Conservation (phyloP, 2,329 filamentous ascomycete genomes). For the Pseudogymnoascus sp. region DNA sequence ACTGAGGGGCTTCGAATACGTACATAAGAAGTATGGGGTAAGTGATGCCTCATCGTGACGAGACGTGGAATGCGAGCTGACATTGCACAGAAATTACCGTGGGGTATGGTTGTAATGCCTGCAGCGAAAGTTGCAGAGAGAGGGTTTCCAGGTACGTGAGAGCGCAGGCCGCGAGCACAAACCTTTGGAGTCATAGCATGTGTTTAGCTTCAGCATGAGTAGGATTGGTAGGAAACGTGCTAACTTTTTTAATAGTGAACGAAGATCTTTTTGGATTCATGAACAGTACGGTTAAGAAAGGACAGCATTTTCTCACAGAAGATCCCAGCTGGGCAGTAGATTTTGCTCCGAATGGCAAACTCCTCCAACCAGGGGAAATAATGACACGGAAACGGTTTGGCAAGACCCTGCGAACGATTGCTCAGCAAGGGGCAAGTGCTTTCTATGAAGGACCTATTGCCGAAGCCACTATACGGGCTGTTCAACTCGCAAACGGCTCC, state of each 20-base stretch:
- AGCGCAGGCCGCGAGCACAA: not conserved
- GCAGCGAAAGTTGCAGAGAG: conserved; percentile 66
- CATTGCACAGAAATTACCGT: conserved; percentile 46
- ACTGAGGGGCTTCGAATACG: conserved; percentile 68
- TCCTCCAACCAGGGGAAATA: conserved; percentile 51
- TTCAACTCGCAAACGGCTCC: conserved; percentile 53
- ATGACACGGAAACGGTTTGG: conserved; percentile 61
- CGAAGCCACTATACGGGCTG: conserved; percentile 50
- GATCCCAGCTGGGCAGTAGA: conserved; percentile 60
- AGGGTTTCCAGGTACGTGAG: conserved; percentile 52
- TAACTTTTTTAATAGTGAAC: conserved; percentile 42
- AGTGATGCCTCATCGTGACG: conserved; percentile 15
- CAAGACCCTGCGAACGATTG: conserved; percentile 57
- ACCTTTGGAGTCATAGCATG: not conserved
- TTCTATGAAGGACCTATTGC: conserved; percentile 59
- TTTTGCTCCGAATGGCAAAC: conserved; percentile 58
- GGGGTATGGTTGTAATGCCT: conserved; percentile 65
- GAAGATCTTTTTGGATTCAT: conserved; percentile 72
- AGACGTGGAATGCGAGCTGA: not conserved
- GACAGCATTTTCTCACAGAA: conserved; percentile 51
- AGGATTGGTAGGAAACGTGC: not conserved
- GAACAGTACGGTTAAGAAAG: conserved; percentile 37
- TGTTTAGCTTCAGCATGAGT: not conserved
- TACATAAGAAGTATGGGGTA: conserved; percentile 66
- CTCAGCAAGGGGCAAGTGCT: conserved; percentile 48